Evolutionary conservation across 139 green algal species (phyloP), one percentile per base, ranked within the genome.

Genomic region (Chlamydomonas sp.): DNA sequence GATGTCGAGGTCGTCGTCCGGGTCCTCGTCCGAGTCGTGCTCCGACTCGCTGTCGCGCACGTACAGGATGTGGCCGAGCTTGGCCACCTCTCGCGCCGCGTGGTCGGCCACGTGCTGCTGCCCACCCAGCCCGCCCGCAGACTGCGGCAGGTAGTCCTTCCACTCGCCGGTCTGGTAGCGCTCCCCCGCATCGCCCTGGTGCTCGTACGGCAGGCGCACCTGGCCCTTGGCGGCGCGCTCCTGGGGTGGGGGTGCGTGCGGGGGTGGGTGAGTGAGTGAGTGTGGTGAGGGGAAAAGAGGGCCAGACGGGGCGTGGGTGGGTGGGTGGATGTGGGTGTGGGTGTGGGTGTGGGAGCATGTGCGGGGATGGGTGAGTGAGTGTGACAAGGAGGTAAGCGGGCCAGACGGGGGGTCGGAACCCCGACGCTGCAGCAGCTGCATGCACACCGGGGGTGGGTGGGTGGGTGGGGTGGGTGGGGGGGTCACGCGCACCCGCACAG

Each of bases 1-100:
- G 0, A 92, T 77, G 72, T 93, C 87, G 38, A 93, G 64, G 30
- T 93, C 88, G 70, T 93, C 87, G 60, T 93, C 88, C 5, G 87
- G 85, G 54, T 93, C 88, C 73, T 93, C 85, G 73, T 93, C 88
- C 13, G 74, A 86, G 72, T 93, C 88, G 47, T 80, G 69, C 74
- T 92, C 87, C 22, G 77, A 81, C 36, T 82, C 88, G 28, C 77
- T 86, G 64, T 93, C 88, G 0, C 88, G 71, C 20, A 90, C 79
- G 48, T 93, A 93, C 63, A 90, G 61, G 48, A 93, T 93, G 43
- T 85, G 87, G 2, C 87, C 87, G 47, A 91, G 77, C 48, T 3
- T 3, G 1, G 26, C 3, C 22, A 35, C 37, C 28, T n/a, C 37
- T n/a, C 29, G 31, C 30, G 2, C 29, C 20, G 60, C 20, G 10